A percentile compares a stretch with the other conserved stretches of the same genome.
These are phyloP conservation scores for Phialophora macrospora DNA, from an alignment of 2,329 filamentous ascomycete species.

Conservation along the genomic window DNA sequence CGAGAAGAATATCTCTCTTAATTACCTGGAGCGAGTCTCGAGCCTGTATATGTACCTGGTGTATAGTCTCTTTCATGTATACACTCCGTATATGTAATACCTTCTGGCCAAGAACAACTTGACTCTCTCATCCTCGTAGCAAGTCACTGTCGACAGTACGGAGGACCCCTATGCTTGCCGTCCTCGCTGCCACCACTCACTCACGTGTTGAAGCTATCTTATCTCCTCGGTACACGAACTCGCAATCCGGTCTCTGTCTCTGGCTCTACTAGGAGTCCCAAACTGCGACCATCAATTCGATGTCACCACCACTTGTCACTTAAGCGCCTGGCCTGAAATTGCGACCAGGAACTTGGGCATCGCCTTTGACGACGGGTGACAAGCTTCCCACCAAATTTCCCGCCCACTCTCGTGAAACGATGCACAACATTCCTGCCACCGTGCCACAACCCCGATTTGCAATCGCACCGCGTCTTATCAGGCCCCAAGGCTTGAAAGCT, in stretches of 20 bases:
- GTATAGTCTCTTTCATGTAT: slow-evolving; percentile 5
- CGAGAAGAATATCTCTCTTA: not conserved
- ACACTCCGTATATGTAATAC: not conserved
- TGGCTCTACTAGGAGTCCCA: too few species aligned
- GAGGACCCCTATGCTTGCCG: too few species aligned
- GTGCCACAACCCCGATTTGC: not conserved
- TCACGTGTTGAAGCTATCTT: too few species aligned
- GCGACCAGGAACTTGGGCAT: not conserved
- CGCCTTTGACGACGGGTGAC: not conserved
- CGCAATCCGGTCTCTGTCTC: too few species aligned
- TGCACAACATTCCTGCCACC: not conserved
- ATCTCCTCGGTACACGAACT: too few species aligned
- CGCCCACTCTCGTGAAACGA: not conserved
- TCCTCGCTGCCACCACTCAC: too few species aligned
- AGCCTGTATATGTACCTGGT: not conserved
- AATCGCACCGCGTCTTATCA: too few species aligned
- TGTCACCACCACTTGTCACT: not conserved
- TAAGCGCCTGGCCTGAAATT: not conserved
- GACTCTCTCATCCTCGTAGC: not conserved
- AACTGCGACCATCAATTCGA: too few species aligned
- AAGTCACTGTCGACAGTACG: too few species aligned
- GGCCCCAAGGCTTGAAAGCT: too few species aligned
- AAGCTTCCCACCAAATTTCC: not conserved
- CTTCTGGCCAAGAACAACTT: not conserved
- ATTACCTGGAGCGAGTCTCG: not conserved